Percentiles rank a stretch among this genome's conserved stretches.
Evolutionary conservation across 148 eudicot species (phyloP).

Genomic region (Camellia granthamiana): DNA sequence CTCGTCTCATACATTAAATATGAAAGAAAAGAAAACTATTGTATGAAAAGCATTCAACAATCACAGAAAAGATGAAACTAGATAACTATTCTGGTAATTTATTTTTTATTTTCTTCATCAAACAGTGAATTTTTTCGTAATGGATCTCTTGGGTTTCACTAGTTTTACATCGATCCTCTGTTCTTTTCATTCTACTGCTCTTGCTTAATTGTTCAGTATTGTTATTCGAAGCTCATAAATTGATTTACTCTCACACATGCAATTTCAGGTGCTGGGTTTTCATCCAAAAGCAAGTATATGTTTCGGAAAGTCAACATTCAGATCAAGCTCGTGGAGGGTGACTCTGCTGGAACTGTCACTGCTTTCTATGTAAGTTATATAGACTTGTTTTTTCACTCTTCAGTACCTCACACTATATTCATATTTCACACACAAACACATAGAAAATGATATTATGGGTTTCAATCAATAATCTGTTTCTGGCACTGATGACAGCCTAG

Average conservation of each 20-base stretch:
- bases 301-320: conserved; percentile 68
- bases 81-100: conserved; percentile 68
- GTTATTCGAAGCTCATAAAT: not conserved
- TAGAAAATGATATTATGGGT: not conserved
- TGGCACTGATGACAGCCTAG: not conserved
- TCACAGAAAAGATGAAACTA: conserved; percentile 48
- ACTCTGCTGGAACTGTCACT: conserved; percentile 91
- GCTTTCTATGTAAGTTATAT: conserved; percentile 68
- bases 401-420: not conserved
- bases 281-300: conserved; percentile 82
- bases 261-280: conserved; percentile 82
- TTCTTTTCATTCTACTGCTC: too few relatives aligned
- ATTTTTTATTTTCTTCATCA: not conserved
- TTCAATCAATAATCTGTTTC: not conserved
- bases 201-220: not conserved
- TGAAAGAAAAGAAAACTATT: too few relatives aligned
- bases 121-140: not conserved
- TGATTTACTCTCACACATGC: not conserved
- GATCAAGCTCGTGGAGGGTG: conserved; percentile 86
- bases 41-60: too few relatives aligned
- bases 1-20: too few relatives aligned
- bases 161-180: not conserved
- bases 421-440: not conserved
- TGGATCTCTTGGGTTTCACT: not conserved
- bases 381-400: not conserved